A percentile compares a stretch with the other conserved stretches of the same genome.
phyloP scores from a whole-genome alignment of 257 asterid genomes.

The Gentiana straminea region DNA sequence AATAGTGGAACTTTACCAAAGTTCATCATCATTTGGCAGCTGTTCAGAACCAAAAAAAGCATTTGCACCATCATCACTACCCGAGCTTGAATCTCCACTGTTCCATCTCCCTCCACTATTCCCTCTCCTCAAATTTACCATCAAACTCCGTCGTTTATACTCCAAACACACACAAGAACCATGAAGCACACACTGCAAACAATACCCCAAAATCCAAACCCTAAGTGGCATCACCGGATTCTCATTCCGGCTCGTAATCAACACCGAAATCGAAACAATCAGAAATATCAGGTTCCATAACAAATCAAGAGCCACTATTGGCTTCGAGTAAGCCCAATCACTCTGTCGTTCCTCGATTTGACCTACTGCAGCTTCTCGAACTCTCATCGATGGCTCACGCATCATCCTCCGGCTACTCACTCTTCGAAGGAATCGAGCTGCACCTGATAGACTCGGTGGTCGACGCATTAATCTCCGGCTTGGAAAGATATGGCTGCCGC shows the following conservation, averaged over 20 bases:
- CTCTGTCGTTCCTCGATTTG: constrained; percentile 73
- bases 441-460: constrained; percentile 48
- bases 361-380: constrained; percentile 44
- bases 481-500: constrained; percentile 36
- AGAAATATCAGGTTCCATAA: constrained; percentile 74
- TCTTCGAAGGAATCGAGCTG: constrained; percentile 37
- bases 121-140: constrained; percentile 9
- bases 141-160: constrained; percentile 44
- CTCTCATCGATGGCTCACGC: constrained; percentile 39
- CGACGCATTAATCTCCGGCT: constrained; percentile 46
- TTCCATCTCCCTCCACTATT: constrained; percentile 2
- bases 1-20: constrained; percentile 36
- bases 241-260: constrained; percentile 29
- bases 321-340: constrained; percentile 94
- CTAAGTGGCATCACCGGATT: constrained; percentile 30
- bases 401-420: constrained; percentile 39
- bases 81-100: constrained; percentile 41
- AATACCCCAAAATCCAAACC: constrained; percentile 38
- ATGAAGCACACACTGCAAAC: constrained; percentile 33
- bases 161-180: constrained; percentile 44
- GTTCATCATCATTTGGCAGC: constrained; percentile 44
- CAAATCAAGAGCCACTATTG: constrained; percentile 66
- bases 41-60: constrained; percentile 38
- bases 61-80: constrained; percentile 46
- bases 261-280: constrained; percentile 27